phyloP scores from a whole-genome alignment of 352 stramenopile species.

The Globisporangium takayamanum region DNA sequence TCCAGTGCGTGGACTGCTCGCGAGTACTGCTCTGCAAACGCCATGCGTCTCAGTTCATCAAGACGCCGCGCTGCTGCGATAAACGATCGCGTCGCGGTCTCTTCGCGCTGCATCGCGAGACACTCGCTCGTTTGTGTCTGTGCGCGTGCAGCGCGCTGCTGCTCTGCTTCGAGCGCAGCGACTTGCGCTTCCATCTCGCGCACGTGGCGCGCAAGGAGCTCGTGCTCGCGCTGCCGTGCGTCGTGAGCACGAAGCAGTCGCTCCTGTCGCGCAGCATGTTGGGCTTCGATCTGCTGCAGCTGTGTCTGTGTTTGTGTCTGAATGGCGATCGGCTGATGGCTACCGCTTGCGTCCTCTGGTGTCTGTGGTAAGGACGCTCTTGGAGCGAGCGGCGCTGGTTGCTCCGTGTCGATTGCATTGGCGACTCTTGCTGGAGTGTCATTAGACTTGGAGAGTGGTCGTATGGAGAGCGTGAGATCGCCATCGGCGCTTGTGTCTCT shows the following conservation, averaged over 20 bases:
- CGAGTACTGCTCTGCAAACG: conserved; percentile 5
- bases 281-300: conserved; percentile 6
- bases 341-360: background rate
- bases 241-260: conserved; percentile 14
- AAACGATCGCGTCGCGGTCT: background rate
- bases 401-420: too few species aligned
- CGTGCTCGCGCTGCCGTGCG: conserved; percentile 17
- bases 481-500: too few species aligned
- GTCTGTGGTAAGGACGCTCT: too few species aligned
- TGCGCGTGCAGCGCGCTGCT: background rate
- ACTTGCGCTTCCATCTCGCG: conserved; percentile 10
- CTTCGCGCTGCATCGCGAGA: conserved; percentile 18
- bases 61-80: background rate
- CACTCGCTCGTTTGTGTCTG: conserved; percentile 4
- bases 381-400: too few species aligned
- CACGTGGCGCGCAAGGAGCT: conserved; percentile 19
- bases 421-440: too few species aligned
- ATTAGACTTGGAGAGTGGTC: too few species aligned
- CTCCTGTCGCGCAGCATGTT: conserved; percentile 12
- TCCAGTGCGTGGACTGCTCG: background rate
- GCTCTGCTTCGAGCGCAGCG: conserved; percentile 11
- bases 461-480: too few species aligned
- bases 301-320: background rate
- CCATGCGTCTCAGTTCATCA: background rate
- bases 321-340: background rate